These are phyloP conservation scores for Linnemannia hyalina DNA, from an alignment of 192 early-diverging fungal genomes.

Conservation along the genomic window DNA sequence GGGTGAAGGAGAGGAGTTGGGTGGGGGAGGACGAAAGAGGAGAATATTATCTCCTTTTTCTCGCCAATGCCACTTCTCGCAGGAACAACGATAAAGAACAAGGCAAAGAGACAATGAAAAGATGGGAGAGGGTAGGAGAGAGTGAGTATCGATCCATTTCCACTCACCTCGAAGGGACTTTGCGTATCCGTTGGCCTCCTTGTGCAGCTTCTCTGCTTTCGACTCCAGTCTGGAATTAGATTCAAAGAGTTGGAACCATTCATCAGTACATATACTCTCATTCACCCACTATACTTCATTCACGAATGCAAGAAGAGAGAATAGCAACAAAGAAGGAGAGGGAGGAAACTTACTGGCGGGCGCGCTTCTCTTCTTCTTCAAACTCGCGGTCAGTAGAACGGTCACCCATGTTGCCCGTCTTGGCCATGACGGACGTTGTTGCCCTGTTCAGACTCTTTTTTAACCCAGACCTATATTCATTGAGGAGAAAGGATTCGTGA, in stretches of 20 bases:
- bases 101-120: background rate
- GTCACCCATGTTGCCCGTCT: conserved; percentile 76
- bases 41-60: conserved; percentile 7
- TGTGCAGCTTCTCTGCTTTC: conserved; percentile 86
- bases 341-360: conserved; percentile 63
- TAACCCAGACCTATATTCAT: conserved; percentile 73
- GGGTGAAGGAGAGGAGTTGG: too few species aligned
- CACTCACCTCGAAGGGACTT: conserved; percentile 80
- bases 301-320: background rate
- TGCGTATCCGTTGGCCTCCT: conserved; percentile 95
- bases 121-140: too few species aligned
- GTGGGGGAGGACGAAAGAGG: background rate
- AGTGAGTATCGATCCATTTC: background rate
- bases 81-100: background rate
- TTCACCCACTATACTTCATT: background rate
- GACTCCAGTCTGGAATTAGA: conserved; percentile 74
- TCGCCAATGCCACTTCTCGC: background rate
- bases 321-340: background rate
- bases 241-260: background rate
- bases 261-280: background rate
- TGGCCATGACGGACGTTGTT: conserved; percentile 70
- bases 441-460: conserved; percentile 88
- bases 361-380: conserved; percentile 85
- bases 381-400: conserved; percentile 86
- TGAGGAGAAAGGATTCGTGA: background rate